Conservation (phyloP, 192 early-diverging fungal species). For the Podila horticola region DNA sequence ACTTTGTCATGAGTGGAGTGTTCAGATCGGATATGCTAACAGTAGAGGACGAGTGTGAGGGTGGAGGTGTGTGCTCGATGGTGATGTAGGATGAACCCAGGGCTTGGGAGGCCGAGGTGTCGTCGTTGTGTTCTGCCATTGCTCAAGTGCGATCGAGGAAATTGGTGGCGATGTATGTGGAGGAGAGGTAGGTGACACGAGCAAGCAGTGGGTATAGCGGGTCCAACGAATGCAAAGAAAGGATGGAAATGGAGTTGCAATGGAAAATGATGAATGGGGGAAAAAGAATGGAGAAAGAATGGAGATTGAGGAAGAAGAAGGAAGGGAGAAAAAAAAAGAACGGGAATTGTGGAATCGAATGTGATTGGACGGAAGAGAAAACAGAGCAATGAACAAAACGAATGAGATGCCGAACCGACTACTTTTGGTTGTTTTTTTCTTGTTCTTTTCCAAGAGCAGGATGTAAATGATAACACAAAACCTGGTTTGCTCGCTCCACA, state of each 20-base stretch:
- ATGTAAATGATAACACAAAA: too few species aligned
- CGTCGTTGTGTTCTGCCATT: constrained; percentile 3
- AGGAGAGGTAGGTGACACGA: not conserved
- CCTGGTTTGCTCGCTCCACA: too few species aligned
- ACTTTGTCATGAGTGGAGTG: not conserved
- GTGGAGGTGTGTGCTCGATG: not conserved
- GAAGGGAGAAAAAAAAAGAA: not conserved
- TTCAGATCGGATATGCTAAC: not conserved
- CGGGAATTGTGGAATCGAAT: not conserved
- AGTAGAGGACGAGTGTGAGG: not conserved
- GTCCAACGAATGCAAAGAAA: not conserved
- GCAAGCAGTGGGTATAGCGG: not conserved
- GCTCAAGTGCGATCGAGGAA: not conserved
- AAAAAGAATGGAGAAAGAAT: not conserved
- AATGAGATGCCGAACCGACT: constrained; percentile 5
- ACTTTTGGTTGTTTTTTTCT: not conserved
- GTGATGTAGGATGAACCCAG: constrained; percentile 1
- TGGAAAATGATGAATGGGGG: not conserved
- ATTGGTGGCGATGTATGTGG: not conserved
- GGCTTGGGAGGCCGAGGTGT: not conserved
- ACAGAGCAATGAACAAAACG: not conserved
- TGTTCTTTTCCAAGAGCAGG: too few species aligned
- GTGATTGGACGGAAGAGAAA: not conserved
- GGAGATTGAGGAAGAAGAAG: constrained; percentile 3
- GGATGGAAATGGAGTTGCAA: not conserved